Conservation (phyloP, 1,139 yeast genomes). For the Diutina ranongensis region DNA sequence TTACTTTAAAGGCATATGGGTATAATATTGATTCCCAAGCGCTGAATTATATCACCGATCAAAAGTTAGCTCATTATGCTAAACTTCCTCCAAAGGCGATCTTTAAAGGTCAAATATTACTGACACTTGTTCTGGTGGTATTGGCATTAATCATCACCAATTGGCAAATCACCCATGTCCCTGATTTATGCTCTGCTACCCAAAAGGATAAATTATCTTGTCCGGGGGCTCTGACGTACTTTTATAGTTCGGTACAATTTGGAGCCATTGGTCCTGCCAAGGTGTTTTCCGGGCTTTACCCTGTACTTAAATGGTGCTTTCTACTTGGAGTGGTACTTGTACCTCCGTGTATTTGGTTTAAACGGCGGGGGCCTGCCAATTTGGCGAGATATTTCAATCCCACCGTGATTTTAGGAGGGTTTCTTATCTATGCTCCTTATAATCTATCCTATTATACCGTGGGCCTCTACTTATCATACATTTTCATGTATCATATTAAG, state of each 20-base stretch:
- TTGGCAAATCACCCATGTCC: slow-evolving; percentile 12
- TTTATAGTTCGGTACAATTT: slow-evolving; percentile 11
- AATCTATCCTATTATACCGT: slow-evolving; percentile 12
- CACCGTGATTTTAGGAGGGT: slow-evolving; percentile 11
- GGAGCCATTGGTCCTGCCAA: slow-evolving; percentile 12
- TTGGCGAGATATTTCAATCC: slow-evolving; percentile 11
- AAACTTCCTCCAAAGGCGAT: slow-evolving; percentile 11
- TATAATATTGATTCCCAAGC: slow-evolving; percentile 18
- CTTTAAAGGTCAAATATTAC: slow-evolving; percentile 11
- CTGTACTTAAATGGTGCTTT: slow-evolving; percentile 11
- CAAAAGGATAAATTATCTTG: slow-evolving; percentile 11
- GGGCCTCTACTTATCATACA: slow-evolving; percentile 11
- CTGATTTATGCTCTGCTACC: slow-evolving; percentile 10
- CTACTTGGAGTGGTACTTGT: slow-evolving; percentile 11
- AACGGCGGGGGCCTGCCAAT: slow-evolving; percentile 10
- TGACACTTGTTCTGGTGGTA: slow-evolving; percentile 11
- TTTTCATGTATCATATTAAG: slow-evolving; percentile 11
- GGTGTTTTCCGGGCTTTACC: slow-evolving; percentile 11
- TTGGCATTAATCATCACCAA: slow-evolving; percentile 11
- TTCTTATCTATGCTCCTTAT: slow-evolving; percentile 11
- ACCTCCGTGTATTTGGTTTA: slow-evolving; percentile 9
- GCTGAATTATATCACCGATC: slow-evolving; percentile 13
- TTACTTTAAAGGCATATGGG: slow-evolving; percentile 26
- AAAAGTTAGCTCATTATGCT: slow-evolving; percentile 11
- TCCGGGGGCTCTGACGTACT: slow-evolving; percentile 12